Evolutionary conservation across 1,284 basidiomycete genomes (phyloP), one percentile per base, ranked within the genome.

Genomic region (Melampsora americana): DNA sequence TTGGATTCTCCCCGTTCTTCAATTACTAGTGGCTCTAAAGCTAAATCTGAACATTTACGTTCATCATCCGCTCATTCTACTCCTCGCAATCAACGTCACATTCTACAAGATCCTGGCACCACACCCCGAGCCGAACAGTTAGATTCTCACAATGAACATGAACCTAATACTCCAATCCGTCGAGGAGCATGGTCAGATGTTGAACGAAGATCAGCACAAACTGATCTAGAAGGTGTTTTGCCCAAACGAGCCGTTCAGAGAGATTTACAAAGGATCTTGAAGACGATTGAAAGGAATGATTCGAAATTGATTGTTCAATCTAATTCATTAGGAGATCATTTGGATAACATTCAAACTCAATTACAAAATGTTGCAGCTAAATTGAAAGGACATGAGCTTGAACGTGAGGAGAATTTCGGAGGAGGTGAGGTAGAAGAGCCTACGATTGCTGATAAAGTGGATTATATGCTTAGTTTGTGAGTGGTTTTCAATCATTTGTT

Each of bases 391-490:
- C 78, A 78, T 64, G 50, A 53, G 20, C 11, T 53, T 11, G 73
- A 76, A 42, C 66, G 66, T 39, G 73, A 76, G 28, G 20, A 65
- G 20, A 56, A 68, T 56, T 39, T 28, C 44, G 50, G 46, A 12
- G 73, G 56, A 39, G 68, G 61, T n/a, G 60, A 53, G 30, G 44
- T 56, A 35, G 78, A 78, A 23, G 68, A 77, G 39, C 78, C 78
- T 18, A 77, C 75, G 16, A 68, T 78, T 50, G 76, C 77, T 48
- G 78, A 78, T 62, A 78, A 78, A 69, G 78, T 78, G 4, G 78
- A 78, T 66, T 78, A 78, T 50, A 78, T 78, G 78, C 77, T 78
- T 28, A 77, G 69, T 28, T 66, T 78, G 66, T 78, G 30, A 75
- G 72, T 68, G 16, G 16, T 42, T 67, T 23, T 53, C 4, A 59